Evolutionary conservation across 108 stramenopile genomes (phyloP).

Genomic region (Cylindrotheca fusiformis): DNA sequence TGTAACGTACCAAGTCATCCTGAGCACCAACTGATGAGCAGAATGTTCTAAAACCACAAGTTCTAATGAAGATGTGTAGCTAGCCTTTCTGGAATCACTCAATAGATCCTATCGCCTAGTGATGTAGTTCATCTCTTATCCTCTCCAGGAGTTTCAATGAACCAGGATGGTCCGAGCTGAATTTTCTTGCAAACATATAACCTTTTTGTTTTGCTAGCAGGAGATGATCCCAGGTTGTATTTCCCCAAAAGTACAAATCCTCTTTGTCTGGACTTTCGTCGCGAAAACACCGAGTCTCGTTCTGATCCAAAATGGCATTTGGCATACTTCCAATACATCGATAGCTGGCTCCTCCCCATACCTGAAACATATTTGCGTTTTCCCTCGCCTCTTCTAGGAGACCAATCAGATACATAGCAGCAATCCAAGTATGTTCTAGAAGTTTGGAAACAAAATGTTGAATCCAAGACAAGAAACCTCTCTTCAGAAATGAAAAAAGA

Average conservation of each 20-base stretch:
- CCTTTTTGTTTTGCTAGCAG: conserved; percentile 29
- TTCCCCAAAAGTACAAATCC: conserved; percentile 10
- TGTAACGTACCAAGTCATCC: too few relatives aligned
- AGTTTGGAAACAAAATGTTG: too few relatives aligned
- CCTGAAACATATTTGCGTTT: conserved; percentile 38
- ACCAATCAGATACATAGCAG: conserved; percentile 36
- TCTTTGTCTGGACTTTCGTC: conserved; percentile 16
- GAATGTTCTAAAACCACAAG: too few relatives aligned
- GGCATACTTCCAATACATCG: conserved; percentile 30
- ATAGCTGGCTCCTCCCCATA: conserved; percentile 29
- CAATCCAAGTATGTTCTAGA: conserved; percentile 43
- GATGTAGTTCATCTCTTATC: conserved; percentile 15
- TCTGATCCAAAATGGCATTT: conserved; percentile 32
- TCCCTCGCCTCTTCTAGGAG: conserved; percentile 20
- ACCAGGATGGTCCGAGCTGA: conserved; percentile 18
- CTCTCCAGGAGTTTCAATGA: conserved; percentile 34
- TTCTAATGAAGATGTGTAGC: too few relatives aligned
- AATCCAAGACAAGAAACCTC: too few relatives aligned
- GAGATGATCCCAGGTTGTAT: conserved; percentile 18
- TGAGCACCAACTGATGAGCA: too few relatives aligned
- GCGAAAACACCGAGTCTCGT: conserved; percentile 23
- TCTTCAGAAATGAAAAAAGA: too few relatives aligned
- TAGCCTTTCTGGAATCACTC: too few relatives aligned
- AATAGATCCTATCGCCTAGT: too few relatives aligned
- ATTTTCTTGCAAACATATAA: conserved; percentile 49